Percentiles rank a stretch among this genome's conserved stretches.
These are phyloP conservation scores for Boletus bicolor DNA, from an alignment of 768 basidiomycete genomes.

Conservation along the genomic window DNA sequence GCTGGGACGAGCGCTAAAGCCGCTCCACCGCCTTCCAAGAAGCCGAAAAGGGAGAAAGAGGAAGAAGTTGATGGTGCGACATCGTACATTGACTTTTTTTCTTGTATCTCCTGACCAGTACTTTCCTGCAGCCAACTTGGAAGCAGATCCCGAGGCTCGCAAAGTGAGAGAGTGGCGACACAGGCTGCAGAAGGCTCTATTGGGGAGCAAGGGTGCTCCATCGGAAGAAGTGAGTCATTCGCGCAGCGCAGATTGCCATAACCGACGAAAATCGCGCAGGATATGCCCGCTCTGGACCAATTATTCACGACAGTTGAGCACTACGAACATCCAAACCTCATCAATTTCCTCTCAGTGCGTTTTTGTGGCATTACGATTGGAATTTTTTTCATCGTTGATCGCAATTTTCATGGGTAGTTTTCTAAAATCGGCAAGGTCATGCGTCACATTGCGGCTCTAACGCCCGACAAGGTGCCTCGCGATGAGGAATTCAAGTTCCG, in stretches of 20 bases:
- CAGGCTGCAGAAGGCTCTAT: slow-evolving; percentile 83
- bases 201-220: slow-evolving; percentile 61
- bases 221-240: slow-evolving; percentile 55
- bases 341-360: slow-evolving; percentile 65
- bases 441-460: slow-evolving; percentile 54
- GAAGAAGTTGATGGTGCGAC: slow-evolving; percentile 57
- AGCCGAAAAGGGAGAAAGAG: slow-evolving; percentile 56
- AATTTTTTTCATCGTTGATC: slow-evolving; percentile 11
- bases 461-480: slow-evolving; percentile 41
- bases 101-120: slow-evolving; percentile 4
- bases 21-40: slow-evolving; percentile 65
- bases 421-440: slow-evolving; percentile 59
- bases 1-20: slow-evolving; percentile 50
- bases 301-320: slow-evolving; percentile 75
- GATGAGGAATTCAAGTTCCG: slow-evolving; percentile 54
- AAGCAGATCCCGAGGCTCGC: slow-evolving; percentile 57
- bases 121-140: slow-evolving; percentile 37
- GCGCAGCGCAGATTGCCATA: not conserved
- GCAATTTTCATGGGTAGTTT: slow-evolving; percentile 24
- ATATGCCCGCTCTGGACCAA: slow-evolving; percentile 70
- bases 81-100: not conserved
- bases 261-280: slow-evolving; percentile 41
- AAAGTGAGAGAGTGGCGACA: slow-evolving; percentile 92
- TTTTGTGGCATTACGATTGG: slow-evolving; percentile 1
- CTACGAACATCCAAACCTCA: slow-evolving; percentile 68